Evolutionary conservation across 345 rosid species (phyloP), one percentile per base, ranked within the genome.

Genomic region (Mallotus nudiflorus): DNA sequence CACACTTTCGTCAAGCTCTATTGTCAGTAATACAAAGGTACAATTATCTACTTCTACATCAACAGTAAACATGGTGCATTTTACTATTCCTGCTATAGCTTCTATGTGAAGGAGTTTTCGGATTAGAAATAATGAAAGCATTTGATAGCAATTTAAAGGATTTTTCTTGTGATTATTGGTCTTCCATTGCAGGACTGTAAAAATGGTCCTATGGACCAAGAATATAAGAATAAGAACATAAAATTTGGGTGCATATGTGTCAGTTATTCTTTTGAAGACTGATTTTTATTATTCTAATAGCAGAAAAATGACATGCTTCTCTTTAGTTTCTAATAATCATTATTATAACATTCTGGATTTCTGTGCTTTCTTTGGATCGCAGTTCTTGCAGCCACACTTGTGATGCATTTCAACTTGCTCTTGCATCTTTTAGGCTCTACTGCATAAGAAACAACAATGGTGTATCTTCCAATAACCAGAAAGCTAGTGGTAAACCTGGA

Each of bases 361-460:
- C 40, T 52, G 9, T 19, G n/a, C 54, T 55, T 35, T 18, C 20
- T 82, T 61, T 80, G 65, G 39, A 28, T 78, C 82, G 83, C 91
- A 96, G 99, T 84, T 92, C 98, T 45, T 86, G 88, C 80, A 81
- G 98, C 82, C 87, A 92, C 73, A 86, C 87, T 53, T 92, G 91
- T 86, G 99, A 96, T 80, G 99, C 91, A 20, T 92, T 96, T 83
- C 92, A 88, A 66, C 80, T 91, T 74, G 98, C 98, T 45, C 77
- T 82, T 81, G 96, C 99, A 44, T 96, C 99, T 62, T 91, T 82
- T 81, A 86, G 86, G 74, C 81, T 96, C 56, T 92, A 88, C 77
- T 96, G 94, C 81, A 73, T 72, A 6, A 69, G 80, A 63, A 83
- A 81, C 81, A 73, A 68, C 64, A 77, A 68, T 49, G 37, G 42